Base-by-base conservation (phyloP, 2,329 filamentous ascomycete species). In the Lithohypha guttulata region DNA sequence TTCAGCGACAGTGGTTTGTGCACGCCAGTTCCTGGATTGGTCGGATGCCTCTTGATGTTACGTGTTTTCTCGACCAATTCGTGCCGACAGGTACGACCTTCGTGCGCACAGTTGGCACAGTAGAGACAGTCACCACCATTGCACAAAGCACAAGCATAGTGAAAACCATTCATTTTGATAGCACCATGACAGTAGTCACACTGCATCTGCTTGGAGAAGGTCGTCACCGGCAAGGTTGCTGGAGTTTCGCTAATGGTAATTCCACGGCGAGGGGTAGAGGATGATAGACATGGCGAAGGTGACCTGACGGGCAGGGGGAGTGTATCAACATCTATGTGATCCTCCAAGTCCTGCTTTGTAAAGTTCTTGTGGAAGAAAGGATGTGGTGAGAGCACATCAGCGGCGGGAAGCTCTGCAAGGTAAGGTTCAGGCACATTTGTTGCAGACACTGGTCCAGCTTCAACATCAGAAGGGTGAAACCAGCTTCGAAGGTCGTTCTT, bases 71-170 rank as follows among this genome's bases (percentile, higher is more conserved):
- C 44, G 6, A 43, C 45, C 15, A 50, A 39, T n/a, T 45, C 41
- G 38, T 51, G 49, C 4, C 47, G 43, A 39, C 49, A 51, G 31
- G 47, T 50, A 32, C 41, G 44, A 15, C 49, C 49, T 7, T 41
- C 39, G 29, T 42, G 42, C 20, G 48, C 47, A 35, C 49, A 51
- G 17, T 44, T 41, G 11, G 42, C 43, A 33, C 49, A 51, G 14
- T 50, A 29, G 17, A 51, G 48, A 30, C 49, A 37, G 39, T 51
- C 49, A 11, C 45, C 47, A 37, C 45, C 30, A 26, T 50, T 43
- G 35, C 49, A 51, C 28, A 47, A 43, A 8, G 43, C 43, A 21
- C 49, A 51, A 20, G 48, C 47, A 28, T 50, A 50, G 32, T 51
- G 49, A 9, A 50, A 30, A 26, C 49, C 45, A n/a, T 44, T 33